Percentiles rank a stretch among this genome's conserved stretches.
phyloP scores from a whole-genome alignment of 176 grass and related monocot species.

The Thinopyrum elongatum region DNA sequence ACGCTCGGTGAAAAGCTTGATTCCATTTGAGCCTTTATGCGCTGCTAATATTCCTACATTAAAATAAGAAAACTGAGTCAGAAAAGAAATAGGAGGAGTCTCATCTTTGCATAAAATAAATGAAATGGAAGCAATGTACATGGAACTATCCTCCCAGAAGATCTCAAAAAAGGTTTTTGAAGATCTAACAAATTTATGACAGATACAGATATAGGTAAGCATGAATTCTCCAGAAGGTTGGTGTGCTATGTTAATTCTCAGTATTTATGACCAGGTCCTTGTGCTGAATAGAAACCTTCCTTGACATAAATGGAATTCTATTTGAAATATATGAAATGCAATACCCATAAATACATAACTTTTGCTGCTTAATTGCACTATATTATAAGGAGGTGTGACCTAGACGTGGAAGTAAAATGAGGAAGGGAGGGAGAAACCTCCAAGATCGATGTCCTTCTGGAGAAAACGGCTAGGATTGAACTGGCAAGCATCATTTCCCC shows the following conservation, averaged over 20 bases:
- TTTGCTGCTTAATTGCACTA: neutral
- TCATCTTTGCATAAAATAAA: slow-evolving; percentile 3
- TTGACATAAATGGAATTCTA: neutral
- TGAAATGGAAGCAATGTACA: neutral
- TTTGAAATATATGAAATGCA: neutral
- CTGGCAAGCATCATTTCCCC: slow-evolving; percentile 72
- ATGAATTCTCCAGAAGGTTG: neutral
- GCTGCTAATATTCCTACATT: slow-evolving; percentile 38
- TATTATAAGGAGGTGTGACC: neutral
- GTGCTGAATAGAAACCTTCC: neutral
- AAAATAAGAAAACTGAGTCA: neutral
- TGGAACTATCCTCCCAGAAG: neutral
- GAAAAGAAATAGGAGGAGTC: neutral
- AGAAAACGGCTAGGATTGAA: slow-evolving; percentile 76
- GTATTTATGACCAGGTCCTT: neutral
- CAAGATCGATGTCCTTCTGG: slow-evolving; percentile 35
- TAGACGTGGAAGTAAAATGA: slow-evolving; percentile 5
- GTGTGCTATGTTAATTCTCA: neutral
- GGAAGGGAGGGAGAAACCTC: slow-evolving; percentile 39
- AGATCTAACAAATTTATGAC: neutral
- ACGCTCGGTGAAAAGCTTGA: slow-evolving; percentile 25
- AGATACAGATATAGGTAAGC: neutral
- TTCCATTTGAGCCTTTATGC: slow-evolving; percentile 22
- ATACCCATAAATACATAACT: too few species aligned
- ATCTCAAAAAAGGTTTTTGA: neutral